Conservation (phyloP, 2,329 filamentous ascomycete species). For the Beauveria asiatica region DNA sequence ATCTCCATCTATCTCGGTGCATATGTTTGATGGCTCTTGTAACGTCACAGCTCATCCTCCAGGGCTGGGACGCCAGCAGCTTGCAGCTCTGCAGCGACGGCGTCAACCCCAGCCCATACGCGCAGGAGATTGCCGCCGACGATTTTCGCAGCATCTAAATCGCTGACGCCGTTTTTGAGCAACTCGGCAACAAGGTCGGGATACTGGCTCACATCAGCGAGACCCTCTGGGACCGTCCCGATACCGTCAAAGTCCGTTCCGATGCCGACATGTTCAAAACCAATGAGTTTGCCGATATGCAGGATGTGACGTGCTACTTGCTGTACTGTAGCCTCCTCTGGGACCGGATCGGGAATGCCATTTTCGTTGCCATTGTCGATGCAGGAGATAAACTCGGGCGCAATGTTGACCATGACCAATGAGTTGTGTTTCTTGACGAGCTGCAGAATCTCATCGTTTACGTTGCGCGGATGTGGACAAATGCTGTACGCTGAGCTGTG, state of each 20-base stretch:
- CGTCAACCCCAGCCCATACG: constrained; percentile 75
- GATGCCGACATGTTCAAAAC: constrained; percentile 79
- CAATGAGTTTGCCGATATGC: constrained; percentile 74
- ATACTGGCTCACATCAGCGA: constrained; percentile 81
- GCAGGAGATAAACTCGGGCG: constrained; percentile 75
- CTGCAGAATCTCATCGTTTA: constrained; percentile 72
- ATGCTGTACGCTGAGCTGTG: constrained; percentile 75
- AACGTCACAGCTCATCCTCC: constrained; percentile 40
- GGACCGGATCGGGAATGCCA: constrained; percentile 60
- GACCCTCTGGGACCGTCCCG: constrained; percentile 52
- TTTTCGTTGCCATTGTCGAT: constrained; percentile 46
- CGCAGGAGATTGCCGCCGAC: constrained; percentile 74
- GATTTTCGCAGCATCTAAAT: constrained; percentile 64
- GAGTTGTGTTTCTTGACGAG: constrained; percentile 66
- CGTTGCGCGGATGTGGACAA: constrained; percentile 85
- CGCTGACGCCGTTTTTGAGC: constrained; percentile 62
- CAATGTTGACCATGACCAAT: constrained; percentile 87
- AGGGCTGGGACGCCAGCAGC: constrained; percentile 41
- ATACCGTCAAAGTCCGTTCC: constrained; percentile 90
- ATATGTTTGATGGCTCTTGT: not conserved
- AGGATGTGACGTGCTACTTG: constrained; percentile 75
- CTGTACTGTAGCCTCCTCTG: constrained; percentile 60
- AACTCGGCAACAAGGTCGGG: constrained; percentile 71
- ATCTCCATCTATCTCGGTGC: not conserved
- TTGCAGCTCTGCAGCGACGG: constrained; percentile 59